Evolutionary conservation across 2,329 filamentous ascomycete genomes (phyloP), one percentile per base, ranked within the genome.

Genomic region (Taxawa tesnikishii): DNA sequence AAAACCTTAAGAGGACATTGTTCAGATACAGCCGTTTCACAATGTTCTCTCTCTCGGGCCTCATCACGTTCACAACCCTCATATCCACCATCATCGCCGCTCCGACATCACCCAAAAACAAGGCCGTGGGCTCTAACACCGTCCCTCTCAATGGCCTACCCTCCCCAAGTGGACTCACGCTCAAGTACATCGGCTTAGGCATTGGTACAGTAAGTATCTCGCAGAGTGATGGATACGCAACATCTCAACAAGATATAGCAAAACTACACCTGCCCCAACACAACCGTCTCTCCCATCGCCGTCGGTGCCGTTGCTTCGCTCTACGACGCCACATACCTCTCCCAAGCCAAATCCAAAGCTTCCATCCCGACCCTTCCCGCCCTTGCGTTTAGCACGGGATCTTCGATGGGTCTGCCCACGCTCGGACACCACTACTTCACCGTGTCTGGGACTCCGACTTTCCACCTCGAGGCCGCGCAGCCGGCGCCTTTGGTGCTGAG

Each of bases 391-490:
- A 25, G 13, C 12, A 37, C 30, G 21, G 14, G 14, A 11, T 33
- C 30, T 4, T 32, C 25, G 26, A 27, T 33, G 15, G 31, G 27
- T 5, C 16, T 37, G 11, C 30, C 34, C 3, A 37, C 34, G 44
- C 49, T 76, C 10, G 79, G 79, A 17, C 65, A 73, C 44, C 79
- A 84, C 63, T 80, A 64, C 66, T 83, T 83, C 62, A 68, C 67
- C 53, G 38, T 40, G 28, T 40, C 47, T 27, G 55, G 65, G 39
- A 54, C 59, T 1, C 79, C 79, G 1, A 72, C 64, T 9, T 83
- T 83, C 49, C 62, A 70, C 37, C 59, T 82, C 23, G 48, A 55
- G 31, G 50, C 53, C 24, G 45, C 49, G 21, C 47, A 54, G 17
- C 52, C 59, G 43, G 50, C 61, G 47, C 53, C 10, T 39, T 50